Conservation (phyloP, 495 filamentous ascomycete species). For the Jackrogersella multiformis region DNA sequence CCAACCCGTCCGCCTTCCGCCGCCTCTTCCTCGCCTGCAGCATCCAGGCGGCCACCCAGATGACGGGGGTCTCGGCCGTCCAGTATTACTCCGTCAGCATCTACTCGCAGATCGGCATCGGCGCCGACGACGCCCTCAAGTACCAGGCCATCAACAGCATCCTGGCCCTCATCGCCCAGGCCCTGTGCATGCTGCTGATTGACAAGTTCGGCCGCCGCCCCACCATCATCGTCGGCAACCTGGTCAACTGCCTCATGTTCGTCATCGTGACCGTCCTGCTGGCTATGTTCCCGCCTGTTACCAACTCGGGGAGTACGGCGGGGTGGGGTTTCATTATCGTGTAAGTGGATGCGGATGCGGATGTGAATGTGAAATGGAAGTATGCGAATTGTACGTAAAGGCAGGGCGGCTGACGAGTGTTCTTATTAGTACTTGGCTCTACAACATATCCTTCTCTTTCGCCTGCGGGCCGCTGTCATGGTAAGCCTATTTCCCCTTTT, state of each 20-base stretch:
- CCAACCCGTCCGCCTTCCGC: conserved; percentile 67
- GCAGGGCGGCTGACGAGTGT: background rate
- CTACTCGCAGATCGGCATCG: conserved; percentile 73
- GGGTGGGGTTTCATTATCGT: conserved; percentile 77
- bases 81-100: conserved; percentile 78
- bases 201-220: conserved; percentile 71
- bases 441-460: conserved; percentile 72
- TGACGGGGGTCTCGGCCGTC: conserved; percentile 78
- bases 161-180: conserved; percentile 71
- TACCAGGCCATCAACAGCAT: conserved; percentile 78
- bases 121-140: conserved; percentile 67
- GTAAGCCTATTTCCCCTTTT: too few relatives aligned
- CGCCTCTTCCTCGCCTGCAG: conserved; percentile 73
- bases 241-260: conserved; percentile 70
- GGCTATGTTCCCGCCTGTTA: conserved; percentile 65
- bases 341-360: conserved; percentile 33
- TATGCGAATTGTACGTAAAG: background rate
- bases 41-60: conserved; percentile 73
- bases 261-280: conserved; percentile 45
- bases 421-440: conserved; percentile 66
- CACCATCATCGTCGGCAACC: conserved; percentile 71
- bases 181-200: conserved; percentile 72
- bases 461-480: conserved; percentile 68
- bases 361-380: background rate
- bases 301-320: conserved; percentile 63